Evolutionary conservation across 805 yeast species (phyloP).

Genomic region (Spathaspora arborariae): DNA sequence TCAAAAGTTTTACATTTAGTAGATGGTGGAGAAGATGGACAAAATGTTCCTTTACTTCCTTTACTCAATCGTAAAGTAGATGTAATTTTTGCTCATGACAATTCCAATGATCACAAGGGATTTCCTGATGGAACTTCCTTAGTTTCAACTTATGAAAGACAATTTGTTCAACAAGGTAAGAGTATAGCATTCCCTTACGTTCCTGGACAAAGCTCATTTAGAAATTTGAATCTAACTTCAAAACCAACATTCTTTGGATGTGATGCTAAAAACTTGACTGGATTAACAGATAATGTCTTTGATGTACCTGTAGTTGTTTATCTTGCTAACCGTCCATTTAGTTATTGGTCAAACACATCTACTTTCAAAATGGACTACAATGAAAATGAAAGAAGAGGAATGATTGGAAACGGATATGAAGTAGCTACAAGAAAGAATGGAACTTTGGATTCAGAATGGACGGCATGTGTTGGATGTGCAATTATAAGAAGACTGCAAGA

Average conservation of each 20-base stretch:
- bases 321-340: conserved; percentile 67
- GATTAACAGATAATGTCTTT: conserved; percentile 31
- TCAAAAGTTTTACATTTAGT: conserved; percentile 27
- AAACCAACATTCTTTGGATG: conserved; percentile 85
- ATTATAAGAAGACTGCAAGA: conserved; percentile 74
- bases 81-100: conserved; percentile 40
- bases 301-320: conserved; percentile 76
- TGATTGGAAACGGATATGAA: conserved; percentile 75
- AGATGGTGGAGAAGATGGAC: conserved; percentile 42
- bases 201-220: conserved; percentile 64
- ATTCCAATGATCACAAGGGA: conserved; percentile 21
- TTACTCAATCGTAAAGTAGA: conserved; percentile 32
- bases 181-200: conserved; percentile 71
- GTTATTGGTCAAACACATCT: conserved; percentile 66
- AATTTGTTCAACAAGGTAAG: conserved; percentile 42
- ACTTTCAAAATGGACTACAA: conserved; percentile 64
- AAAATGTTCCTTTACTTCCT: conserved; percentile 36
- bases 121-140: conserved; percentile 41
- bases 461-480: conserved; percentile 79
- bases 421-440: conserved; percentile 61
- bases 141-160: conserved; percentile 30
- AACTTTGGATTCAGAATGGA: conserved; percentile 66
- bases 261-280: conserved; percentile 58
- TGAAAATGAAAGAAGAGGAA: conserved; percentile 50
- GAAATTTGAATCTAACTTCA: conserved; percentile 56